A percentile compares a stretch with the other conserved stretches of the same genome.
Evolutionary conservation across 495 filamentous ascomycete genomes (phyloP).

Genomic region (Hypoxylon perforatum): DNA sequence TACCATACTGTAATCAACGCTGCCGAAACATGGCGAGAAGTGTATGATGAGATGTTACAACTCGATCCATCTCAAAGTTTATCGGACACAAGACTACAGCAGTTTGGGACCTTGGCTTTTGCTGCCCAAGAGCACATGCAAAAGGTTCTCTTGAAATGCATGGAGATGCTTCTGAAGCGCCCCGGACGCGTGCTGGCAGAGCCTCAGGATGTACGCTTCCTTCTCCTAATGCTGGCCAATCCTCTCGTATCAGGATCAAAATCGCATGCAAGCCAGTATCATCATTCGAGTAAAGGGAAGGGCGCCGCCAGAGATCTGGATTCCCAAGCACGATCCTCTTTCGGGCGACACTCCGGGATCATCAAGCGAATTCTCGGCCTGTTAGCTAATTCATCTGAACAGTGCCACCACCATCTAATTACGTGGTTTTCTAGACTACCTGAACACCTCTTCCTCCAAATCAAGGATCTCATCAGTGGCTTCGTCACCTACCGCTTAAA

Average conservation of each 20-base stretch:
- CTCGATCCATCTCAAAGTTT: constrained; percentile 53
- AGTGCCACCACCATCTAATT: constrained; percentile 86
- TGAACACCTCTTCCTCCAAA: constrained; percentile 71
- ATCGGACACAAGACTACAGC: constrained; percentile 49
- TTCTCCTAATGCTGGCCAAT: constrained; percentile 87
- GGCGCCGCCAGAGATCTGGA: constrained; percentile 41
- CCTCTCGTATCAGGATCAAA: constrained; percentile 67
- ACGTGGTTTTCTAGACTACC: constrained; percentile 84
- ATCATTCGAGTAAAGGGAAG: constrained; percentile 44
- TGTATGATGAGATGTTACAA: constrained; percentile 63
- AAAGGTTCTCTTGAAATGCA: constrained; percentile 79
- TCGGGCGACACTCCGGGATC: constrained; percentile 76
- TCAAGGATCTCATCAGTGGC: constrained; percentile 78
- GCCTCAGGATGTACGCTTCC: constrained; percentile 79
- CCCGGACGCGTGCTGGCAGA: constrained; percentile 76
- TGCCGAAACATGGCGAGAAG: constrained; percentile 59
- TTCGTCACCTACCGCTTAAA: constrained; percentile 87
- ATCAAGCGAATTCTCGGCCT: constrained; percentile 88
- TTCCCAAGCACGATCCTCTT: constrained; percentile 15
- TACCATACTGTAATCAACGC: constrained; percentile 76
- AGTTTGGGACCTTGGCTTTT: constrained; percentile 70
- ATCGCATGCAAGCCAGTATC: constrained; percentile 46
- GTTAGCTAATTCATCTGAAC: constrained; percentile 76
- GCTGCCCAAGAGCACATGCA: constrained; percentile 76
- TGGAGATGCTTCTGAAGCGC: constrained; percentile 85